Percentiles rank a stretch among this genome's conserved stretches.
Evolutionary conservation across 352 stramenopile species (phyloP).

Genomic region (Pythium brachiatum): DNA sequence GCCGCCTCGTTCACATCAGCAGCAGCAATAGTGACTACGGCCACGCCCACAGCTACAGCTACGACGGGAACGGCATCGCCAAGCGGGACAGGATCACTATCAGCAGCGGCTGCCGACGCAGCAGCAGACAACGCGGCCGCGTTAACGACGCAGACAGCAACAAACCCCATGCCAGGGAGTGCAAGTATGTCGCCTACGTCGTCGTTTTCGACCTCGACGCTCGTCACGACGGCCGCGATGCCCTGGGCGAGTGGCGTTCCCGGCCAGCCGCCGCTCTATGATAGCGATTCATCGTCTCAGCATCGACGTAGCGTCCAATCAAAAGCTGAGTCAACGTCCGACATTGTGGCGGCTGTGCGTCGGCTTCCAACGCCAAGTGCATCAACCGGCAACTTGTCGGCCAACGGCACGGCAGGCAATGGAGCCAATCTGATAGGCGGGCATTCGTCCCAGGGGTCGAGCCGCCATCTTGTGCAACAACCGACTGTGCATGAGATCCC

Average conservation of each 20-base stretch:
- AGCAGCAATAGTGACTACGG: no score
- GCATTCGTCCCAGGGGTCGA: neutral
- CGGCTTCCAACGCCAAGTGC: neutral
- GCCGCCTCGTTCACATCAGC: neutral
- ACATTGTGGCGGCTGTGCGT: neutral
- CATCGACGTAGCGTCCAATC: neutral
- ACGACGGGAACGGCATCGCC: slow-evolving; percentile 2
- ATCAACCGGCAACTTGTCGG: neutral
- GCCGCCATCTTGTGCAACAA: neutral
- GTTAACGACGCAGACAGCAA: neutral
- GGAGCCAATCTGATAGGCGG: neutral
- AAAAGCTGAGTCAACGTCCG: neutral
- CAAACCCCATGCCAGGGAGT: neutral
- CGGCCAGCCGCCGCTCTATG: slow-evolving; percentile 15
- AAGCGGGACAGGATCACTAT: neutral
- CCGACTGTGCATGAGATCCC: slow-evolving; percentile 22
- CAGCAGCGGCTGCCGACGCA: no score
- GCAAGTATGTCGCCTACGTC: neutral
- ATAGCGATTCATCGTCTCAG: slow-evolving; percentile 5
- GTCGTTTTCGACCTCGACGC: neutral
- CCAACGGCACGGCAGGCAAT: neutral
- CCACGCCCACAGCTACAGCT: neutral
- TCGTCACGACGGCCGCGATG: neutral
- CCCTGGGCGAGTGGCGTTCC: slow-evolving; percentile 5
- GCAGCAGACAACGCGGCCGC: neutral